Base-by-base conservation (phyloP, 768 basidiomycete species). In the Tricholoma saponaceum region DNA sequence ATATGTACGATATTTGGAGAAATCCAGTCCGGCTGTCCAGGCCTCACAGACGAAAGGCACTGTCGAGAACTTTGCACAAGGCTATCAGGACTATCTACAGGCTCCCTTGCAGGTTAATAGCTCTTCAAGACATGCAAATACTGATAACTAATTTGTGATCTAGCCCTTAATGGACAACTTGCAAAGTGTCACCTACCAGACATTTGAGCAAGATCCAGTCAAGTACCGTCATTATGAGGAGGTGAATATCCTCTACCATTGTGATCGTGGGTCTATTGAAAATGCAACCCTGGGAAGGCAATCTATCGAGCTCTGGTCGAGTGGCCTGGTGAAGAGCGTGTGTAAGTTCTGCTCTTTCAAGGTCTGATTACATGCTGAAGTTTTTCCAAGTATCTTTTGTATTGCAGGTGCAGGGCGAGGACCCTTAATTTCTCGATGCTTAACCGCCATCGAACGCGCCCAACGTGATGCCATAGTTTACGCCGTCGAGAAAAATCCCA, bases 131-230 rank as follows among this genome's bases (percentile, higher is more conserved):
- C 54, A 55, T 41, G 25, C 37, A 39, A n/a, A 41, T 35, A 52
- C 33, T 37, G 49, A 32, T 46, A 50, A 46, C 14, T 51, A 39
- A 30, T 44, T 58, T 16, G 18, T 51, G 51, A 55, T 59, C 55
- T 63, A 95, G 90, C 97, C 97, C 22, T 72, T 99, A 65, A 96
- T 96, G 95, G 96, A 99, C 67, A 95, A 99, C 72, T 74, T 99
- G 55, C 92, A 92, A 67, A 95, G 93, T 64, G 83, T 89, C 62
- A 98, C 95, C 10, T 99, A 99, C 71, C 94, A 98, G 68, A 94
- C 92, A 2, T 99, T 99, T 66, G 97, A 99, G 67, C 85, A 94
- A 69, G 97, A 98, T 75, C 96, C 97, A 3, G 87, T 98, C 59
- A 99, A 99, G 72, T 99, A 99, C 69, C 72, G 81, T 56, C 87